Conservation (phyloP, 2,329 filamentous ascomycete species). For the Nemania diffusa region DNA sequence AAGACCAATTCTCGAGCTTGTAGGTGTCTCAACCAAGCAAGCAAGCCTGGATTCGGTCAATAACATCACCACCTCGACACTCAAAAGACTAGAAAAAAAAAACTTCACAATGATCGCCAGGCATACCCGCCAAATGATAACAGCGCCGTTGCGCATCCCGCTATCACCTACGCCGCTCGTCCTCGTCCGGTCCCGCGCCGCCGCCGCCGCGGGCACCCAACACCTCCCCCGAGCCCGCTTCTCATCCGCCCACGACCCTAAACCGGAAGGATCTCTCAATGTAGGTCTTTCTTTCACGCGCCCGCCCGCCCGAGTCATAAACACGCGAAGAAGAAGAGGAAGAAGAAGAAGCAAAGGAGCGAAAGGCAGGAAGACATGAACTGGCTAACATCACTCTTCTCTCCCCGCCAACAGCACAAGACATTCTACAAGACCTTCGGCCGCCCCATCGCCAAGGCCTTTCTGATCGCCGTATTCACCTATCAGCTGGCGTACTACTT, state of each 20-base stretch:
- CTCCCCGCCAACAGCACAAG: constrained; percentile 54
- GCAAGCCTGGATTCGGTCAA: too few species aligned
- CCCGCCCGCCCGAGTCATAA: background rate
- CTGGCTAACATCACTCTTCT: constrained; percentile 7
- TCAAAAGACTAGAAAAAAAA: background rate
- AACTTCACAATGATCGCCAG: constrained; percentile 23
- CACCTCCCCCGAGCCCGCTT: constrained; percentile 34
- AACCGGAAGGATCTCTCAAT: constrained; percentile 34
- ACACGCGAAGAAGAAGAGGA: background rate
- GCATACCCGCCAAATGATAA: constrained; percentile 10
- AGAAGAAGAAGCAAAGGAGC: background rate
- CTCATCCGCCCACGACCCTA: constrained; percentile 35
- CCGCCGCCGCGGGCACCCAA: too few species aligned
- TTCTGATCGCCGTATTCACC: constrained; percentile 78
- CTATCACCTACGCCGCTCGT: constrained; percentile 8
- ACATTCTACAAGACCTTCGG: constrained; percentile 81
- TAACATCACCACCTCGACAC: too few species aligned
- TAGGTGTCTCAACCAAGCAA: too few species aligned
- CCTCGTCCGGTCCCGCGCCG: constrained; percentile 16
- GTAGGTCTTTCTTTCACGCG: constrained; percentile 16
- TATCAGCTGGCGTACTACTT: constrained; percentile 81
- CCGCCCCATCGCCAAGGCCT: constrained; percentile 76
- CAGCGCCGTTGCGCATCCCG: constrained; percentile 34
- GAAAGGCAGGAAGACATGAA: background rate
- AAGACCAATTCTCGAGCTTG: too few species aligned